Percentiles rank a stretch among this genome's conserved stretches.
These are phyloP conservation scores for Candida nanaspora DNA, from an alignment of 805 yeast genomes.

Conservation along the genomic window DNA sequence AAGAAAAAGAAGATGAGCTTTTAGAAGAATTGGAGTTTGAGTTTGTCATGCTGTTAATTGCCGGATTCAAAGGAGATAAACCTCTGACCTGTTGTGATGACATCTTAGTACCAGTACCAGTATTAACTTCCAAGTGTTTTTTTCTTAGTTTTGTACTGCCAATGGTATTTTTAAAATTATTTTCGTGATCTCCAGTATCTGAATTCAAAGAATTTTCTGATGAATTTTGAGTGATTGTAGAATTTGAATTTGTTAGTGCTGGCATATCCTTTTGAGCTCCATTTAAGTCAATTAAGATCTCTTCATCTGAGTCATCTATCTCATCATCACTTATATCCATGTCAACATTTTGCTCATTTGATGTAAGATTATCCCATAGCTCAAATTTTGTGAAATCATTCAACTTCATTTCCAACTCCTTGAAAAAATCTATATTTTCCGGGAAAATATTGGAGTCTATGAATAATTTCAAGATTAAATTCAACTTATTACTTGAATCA, in stretches of 20 bases:
- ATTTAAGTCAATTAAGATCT: neutral
- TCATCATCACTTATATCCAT: conserved; percentile 1
- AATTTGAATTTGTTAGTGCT: conserved; percentile 12
- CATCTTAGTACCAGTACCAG: too few relatives aligned
- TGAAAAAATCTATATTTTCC: conserved; percentile 1
- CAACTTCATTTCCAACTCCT: conserved; percentile 8
- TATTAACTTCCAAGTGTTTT: neutral
- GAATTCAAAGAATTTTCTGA: neutral
- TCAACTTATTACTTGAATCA: conserved; percentile 18
- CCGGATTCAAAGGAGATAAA: too few relatives aligned
- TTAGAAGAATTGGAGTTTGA: too few relatives aligned
- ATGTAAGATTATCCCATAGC: neutral
- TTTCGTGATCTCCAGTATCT: neutral
- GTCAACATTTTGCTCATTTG: neutral
- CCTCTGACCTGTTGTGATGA: too few relatives aligned
- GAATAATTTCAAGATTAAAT: conserved; percentile 14
- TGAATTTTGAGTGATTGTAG: conserved; percentile 6
- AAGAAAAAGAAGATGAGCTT: too few relatives aligned
- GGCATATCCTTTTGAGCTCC: neutral
- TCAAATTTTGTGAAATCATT: conserved; percentile 4
- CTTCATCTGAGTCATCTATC: conserved; percentile 1
- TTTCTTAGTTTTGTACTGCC: neutral
- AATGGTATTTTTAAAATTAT: neutral
- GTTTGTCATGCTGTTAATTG: too few relatives aligned
- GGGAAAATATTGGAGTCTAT: conserved; percentile 9